phyloP scores from a whole-genome alignment of 805 yeast genomes.

The Peterozyma toletana region DNA sequence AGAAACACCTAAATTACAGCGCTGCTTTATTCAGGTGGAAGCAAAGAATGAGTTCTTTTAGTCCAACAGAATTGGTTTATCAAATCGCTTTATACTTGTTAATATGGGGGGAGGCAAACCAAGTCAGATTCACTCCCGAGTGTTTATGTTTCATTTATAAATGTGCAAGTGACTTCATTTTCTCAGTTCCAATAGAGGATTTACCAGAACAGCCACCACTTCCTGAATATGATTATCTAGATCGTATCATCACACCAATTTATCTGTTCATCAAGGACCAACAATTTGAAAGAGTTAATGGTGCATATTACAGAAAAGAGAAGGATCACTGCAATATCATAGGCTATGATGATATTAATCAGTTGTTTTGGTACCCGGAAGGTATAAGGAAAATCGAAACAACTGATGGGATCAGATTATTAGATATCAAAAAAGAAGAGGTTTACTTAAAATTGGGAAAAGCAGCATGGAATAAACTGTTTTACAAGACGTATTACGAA shows the following conservation, averaged over 20 bases:
- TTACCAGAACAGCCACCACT: neutral
- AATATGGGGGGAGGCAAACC: constrained; percentile 77
- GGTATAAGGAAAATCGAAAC: constrained; percentile 26
- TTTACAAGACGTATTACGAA: constrained; percentile 40
- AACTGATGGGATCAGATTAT: constrained; percentile 23
- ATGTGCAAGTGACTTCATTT: constrained; percentile 44
- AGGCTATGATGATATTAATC: constrained; percentile 52
- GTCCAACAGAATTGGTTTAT: constrained; percentile 51
- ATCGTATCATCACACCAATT: constrained; percentile 36
- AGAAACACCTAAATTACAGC: constrained; percentile 33
- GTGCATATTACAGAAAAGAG: constrained; percentile 53
- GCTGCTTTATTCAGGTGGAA: constrained; percentile 85
- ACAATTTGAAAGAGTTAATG: constrained; percentile 44
- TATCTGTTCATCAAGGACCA: constrained; percentile 61
- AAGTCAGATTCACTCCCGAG: constrained; percentile 46
- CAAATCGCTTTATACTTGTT: constrained; percentile 58
- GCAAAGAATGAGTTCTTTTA: constrained; percentile 44
- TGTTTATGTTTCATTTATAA: constrained; percentile 48
- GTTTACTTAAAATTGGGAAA: constrained; percentile 24
- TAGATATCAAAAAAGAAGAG: constrained; percentile 20
- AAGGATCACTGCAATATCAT: constrained; percentile 59
- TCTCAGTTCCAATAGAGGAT: constrained; percentile 32
- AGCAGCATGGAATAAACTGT: constrained; percentile 33
- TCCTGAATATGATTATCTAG: constrained; percentile 24
- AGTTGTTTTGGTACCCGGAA: constrained; percentile 39